A percentile compares a stretch with the other conserved stretches of the same genome.
These are phyloP conservation scores for Microcera coccophila DNA, from an alignment of 2,329 filamentous ascomycete genomes.

Conservation along the genomic window DNA sequence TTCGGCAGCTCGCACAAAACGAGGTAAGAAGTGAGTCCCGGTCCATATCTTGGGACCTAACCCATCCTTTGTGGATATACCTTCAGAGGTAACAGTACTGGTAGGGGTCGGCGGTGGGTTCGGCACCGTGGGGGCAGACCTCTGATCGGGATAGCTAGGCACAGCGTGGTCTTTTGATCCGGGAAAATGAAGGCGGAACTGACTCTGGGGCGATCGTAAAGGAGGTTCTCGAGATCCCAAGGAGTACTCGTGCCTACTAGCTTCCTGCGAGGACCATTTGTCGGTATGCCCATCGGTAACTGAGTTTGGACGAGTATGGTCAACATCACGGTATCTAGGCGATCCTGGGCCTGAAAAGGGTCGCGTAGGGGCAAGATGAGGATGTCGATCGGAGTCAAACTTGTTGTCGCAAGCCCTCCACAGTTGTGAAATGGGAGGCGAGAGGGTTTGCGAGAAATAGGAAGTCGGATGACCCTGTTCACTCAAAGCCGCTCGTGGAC, in stretches of 20 bases:
- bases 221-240: slow-evolving; percentile 39
- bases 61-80: slow-evolving; percentile 52
- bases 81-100: slow-evolving; percentile 37
- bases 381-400: slow-evolving; percentile 40
- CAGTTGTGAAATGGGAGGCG: slow-evolving; percentile 40
- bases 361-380: slow-evolving; percentile 24
- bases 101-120: slow-evolving; percentile 29
- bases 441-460: slow-evolving; percentile 44
- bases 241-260: slow-evolving; percentile 43
- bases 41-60: slow-evolving; percentile 68
- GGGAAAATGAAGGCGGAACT: slow-evolving; percentile 37
- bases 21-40: slow-evolving; percentile 62
- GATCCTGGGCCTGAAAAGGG: slow-evolving; percentile 44
- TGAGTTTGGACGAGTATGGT: slow-evolving; percentile 34
- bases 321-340: slow-evolving; percentile 41
- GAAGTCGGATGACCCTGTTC: slow-evolving; percentile 41
- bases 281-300: slow-evolving; percentile 35
- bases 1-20: slow-evolving; percentile 60
- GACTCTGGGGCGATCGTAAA: slow-evolving; percentile 33
- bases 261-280: slow-evolving; percentile 42
- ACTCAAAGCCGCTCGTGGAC: slow-evolving; percentile 39
- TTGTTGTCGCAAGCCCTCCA: slow-evolving; percentile 46
- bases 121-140: slow-evolving; percentile 19
- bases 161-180: slow-evolving; percentile 31
- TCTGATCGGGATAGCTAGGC: slow-evolving; percentile 26